Evolutionary conservation across 768 basidiomycete species (phyloP), one percentile per base, ranked within the genome.

Genomic region (Xerocomus spinulosus): DNA sequence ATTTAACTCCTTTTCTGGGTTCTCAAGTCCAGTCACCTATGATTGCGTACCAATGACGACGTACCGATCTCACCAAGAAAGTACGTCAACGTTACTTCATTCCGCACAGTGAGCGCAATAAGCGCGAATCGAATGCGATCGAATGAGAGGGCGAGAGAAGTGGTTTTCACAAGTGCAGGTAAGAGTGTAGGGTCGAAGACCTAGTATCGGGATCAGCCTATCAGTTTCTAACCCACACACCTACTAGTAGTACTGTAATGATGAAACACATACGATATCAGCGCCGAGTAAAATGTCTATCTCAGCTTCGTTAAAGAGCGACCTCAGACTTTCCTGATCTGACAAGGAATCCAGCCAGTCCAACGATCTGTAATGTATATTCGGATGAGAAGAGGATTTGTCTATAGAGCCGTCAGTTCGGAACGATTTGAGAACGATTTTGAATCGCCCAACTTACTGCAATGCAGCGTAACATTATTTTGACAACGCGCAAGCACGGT

Each of bases 281-380:
- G 88, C 82, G 8, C 88, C 87, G 1, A 92, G 57, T 30, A 91
- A 70, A 8, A 89, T 45, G 41, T 86, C 80, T 2, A 78, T 70
- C 6, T 71, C 60, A 17, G 73, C 68, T 18, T 74, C 66, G 20
- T 61, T 48, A 4, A 89, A 54, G 9, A 69, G 50, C 13, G 46
- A 47, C 14, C 38, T 34, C 40, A 51, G 42, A 9, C 49, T 42
- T 20, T 62, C 55, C 18, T 61, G 55, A 4, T 49, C 33, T 28
- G 74, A 70, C n/a, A 79, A 54, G 4, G 85, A 77, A 48, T 80
- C 74, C 9, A 72, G 69, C 88, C 88, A 91, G 59, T 90, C 84
- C 15, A 89, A 62, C n/a, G 67, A 55, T 17, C 64, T 61, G 48
- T 71, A 78, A 15, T 66, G 52, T 15, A 87, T 44, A 26, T 68